Base-by-base conservation (phyloP, 2,329 filamentous ascomycete species). In the Albifimbria verrucaria region DNA sequence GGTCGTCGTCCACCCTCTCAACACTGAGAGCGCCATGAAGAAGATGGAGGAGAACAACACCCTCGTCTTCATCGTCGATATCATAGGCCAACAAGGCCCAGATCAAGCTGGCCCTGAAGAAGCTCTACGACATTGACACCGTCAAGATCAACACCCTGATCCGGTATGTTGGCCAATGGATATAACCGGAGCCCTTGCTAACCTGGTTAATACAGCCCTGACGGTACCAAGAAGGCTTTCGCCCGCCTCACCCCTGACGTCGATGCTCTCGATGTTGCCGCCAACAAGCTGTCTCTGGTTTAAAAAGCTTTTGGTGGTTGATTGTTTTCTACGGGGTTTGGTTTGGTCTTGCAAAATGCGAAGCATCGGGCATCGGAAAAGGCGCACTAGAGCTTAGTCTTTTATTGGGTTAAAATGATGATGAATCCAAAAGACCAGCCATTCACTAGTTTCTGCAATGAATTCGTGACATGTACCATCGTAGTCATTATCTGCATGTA, bases 41-140 rank as follows among this genome's bases (percentile, higher is more conserved):
- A 97, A 97, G 89, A 97, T 99, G 68, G 94, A 99, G 85, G 94
- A 99, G 89, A 92, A 99, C 87, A 99, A 99, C 87, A 99, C 94
- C 65, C 87, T 99, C 50, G 91, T 96, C 74, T 97, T 97, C 85
- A 96, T 96, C 68, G 91, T 95, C 72, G 89, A 97, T 67, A 81
- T 93, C 77, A 95, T n/a, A 95, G 88, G 87, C 93, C 77, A 99
- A 99, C 88, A 99, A 99, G 90, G 87, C 92, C 74, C 94, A 99
- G 83, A 99, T 99, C 82, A 97, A 97, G 86, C 83, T 86, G 70
- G 90, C 93, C 60, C 82, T 99, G 66, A 99, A 97, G 92, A 96
- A 94, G 88, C 88, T 97, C 65, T 99, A 99, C 78, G 94, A 97
- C 77, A 94, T 99, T 65, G 93, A 97, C 73, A 89, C 86, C 68